Evolutionary conservation across 192 early-diverging fungal species (phyloP).

Genomic region (Gonapodya sp.): DNA sequence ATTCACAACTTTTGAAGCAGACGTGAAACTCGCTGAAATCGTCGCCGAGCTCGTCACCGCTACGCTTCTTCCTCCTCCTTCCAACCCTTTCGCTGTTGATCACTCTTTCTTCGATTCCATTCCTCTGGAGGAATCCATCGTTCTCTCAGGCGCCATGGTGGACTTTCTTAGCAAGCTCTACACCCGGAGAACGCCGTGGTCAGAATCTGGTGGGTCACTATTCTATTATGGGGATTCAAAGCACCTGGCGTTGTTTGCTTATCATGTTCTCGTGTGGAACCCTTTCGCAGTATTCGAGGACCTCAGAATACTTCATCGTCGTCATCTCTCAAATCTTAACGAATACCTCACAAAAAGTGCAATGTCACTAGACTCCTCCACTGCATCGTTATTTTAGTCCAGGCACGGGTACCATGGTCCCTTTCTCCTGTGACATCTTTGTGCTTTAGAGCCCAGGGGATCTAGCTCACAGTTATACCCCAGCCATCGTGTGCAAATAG

Average conservation of each 20-base stretch:
- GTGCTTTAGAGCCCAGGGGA: too few relatives aligned
- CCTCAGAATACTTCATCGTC: background rate
- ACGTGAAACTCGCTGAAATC: constrained; percentile 55
- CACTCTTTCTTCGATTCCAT: constrained; percentile 48
- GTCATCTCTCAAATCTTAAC: background rate
- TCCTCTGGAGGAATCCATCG: constrained; percentile 52
- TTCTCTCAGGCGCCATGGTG: constrained; percentile 56
- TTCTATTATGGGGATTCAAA: background rate
- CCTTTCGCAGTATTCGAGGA: background rate
- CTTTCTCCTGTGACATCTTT: too few relatives aligned
- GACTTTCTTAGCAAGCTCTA: constrained; percentile 55
- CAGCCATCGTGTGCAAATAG: too few relatives aligned
- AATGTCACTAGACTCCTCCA: too few relatives aligned
- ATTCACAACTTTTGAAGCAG: constrained; percentile 16
- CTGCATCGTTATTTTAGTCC: too few relatives aligned
- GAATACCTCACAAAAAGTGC: background rate
- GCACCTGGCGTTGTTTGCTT: background rate
- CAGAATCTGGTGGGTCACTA: constrained; percentile 26
- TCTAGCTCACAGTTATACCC: too few relatives aligned
- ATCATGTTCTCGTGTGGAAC: background rate
- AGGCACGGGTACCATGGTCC: too few relatives aligned
- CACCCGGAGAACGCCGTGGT: constrained; percentile 29
- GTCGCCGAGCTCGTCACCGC: constrained; percentile 56
- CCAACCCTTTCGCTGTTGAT: constrained; percentile 58
- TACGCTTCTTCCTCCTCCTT: constrained; percentile 39